Conservation (phyloP, 768 basidiomycete genomes). For the Rhizopogon vulgaris region DNA sequence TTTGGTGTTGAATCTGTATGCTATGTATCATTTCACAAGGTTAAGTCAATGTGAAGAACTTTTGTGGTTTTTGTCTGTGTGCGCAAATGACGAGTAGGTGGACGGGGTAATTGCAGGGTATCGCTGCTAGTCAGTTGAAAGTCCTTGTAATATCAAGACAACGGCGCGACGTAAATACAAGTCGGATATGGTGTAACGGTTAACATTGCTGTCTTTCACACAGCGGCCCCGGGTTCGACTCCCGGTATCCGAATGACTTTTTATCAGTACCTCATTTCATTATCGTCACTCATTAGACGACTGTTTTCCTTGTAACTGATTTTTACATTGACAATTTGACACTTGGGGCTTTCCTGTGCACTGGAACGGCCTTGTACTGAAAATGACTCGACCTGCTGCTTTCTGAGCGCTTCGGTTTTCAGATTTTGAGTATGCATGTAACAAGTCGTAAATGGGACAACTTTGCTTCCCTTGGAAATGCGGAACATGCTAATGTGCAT, state of each 20-base stretch:
- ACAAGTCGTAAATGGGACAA: too few relatives aligned
- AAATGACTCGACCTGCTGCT: too few relatives aligned
- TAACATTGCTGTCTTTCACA: slow-evolving; percentile 17
- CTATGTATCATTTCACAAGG: not conserved
- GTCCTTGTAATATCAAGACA: too few relatives aligned
- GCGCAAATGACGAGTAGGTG: not conserved
- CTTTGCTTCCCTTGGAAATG: too few relatives aligned
- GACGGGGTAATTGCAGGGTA: too few relatives aligned
- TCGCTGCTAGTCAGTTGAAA: too few relatives aligned
- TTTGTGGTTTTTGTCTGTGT: not conserved
- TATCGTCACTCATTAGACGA: too few relatives aligned
- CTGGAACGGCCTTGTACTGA: too few relatives aligned
- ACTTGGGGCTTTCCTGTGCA: too few relatives aligned
- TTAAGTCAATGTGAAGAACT: not conserved
- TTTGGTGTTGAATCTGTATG: not conserved
- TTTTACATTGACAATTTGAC: too few relatives aligned
- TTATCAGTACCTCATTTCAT: not conserved
- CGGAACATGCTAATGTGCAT: too few relatives aligned
- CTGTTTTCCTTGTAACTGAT: too few relatives aligned
- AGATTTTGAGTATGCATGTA: not conserved
- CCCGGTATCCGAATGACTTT: slow-evolving; percentile 14
- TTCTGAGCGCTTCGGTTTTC: not conserved
- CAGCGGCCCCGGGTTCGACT: slow-evolving; percentile 16
- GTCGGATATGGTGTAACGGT: slow-evolving; percentile 15
- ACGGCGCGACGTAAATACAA: not conserved